These are phyloP conservation scores for Penicillium pulvis DNA, from an alignment of 495 filamentous ascomycete species.

Conservation along the genomic window DNA sequence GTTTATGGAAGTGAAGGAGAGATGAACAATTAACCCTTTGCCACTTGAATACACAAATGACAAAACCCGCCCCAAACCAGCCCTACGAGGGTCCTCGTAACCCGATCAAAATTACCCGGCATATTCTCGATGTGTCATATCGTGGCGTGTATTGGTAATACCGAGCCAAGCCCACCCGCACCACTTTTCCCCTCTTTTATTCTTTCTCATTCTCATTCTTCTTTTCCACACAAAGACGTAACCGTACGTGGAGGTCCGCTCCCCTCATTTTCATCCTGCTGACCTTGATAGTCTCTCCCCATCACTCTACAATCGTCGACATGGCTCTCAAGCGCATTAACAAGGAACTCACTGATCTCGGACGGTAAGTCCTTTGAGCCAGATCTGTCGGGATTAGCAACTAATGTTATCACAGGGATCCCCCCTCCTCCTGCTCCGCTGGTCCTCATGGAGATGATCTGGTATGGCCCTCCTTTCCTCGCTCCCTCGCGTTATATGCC, in stretches of 20 bases:
- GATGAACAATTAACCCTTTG: background rate
- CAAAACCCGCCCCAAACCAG: conserved; percentile 2
- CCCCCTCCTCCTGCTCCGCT: conserved; percentile 97
- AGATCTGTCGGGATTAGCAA: conserved; percentile 7
- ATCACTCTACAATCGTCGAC: conserved; percentile 32
- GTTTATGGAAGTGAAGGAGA: background rate
- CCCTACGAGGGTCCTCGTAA: conserved; percentile 13
- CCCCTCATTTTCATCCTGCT: conserved; percentile 8
- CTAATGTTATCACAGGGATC: conserved; percentile 65
- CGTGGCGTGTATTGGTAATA: conserved; percentile 31
- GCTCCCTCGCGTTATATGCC: conserved; percentile 5
- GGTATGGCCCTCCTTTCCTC: conserved; percentile 60
- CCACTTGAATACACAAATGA: background rate
- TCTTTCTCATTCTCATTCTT: conserved; percentile 29
- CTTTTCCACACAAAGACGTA: conserved; percentile 38
- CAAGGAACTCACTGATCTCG: conserved; percentile 99
- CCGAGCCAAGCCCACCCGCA: conserved; percentile 18
- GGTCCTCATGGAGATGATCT: conserved; percentile 96
- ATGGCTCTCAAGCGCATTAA: conserved; percentile 99
- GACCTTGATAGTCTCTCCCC: conserved; percentile 7
- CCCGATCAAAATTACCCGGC: conserved; percentile 6
- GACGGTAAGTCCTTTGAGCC: conserved; percentile 70
- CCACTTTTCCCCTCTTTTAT: conserved; percentile 32
- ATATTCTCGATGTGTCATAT: conserved; percentile 17
- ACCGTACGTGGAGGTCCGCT: conserved; percentile 27